Conservation (phyloP, 228 moss, liverwort and hornwort species). For the Sphagnum magellanicum region DNA sequence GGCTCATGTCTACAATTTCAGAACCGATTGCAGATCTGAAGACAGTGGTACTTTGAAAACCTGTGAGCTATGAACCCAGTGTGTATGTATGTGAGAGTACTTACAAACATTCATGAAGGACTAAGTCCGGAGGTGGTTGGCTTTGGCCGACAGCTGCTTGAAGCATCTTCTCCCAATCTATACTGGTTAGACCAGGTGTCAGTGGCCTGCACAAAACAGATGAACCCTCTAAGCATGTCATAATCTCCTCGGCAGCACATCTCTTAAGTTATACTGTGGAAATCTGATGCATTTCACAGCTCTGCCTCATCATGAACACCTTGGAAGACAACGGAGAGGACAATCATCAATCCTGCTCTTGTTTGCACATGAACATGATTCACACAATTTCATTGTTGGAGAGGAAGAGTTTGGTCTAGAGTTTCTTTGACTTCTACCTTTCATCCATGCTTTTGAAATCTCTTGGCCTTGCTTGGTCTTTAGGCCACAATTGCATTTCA, state of each 20-base stretch:
- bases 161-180: conserved; percentile 26
- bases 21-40: background rate
- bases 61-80: background rate
- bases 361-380: background rate
- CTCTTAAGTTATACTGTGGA: too few species aligned
- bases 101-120: conserved; percentile 43
- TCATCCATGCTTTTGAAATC: conserved; percentile 24
- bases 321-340: too few species aligned
- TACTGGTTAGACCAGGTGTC: conserved; percentile 19
- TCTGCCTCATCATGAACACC: too few species aligned
- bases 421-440: conserved; percentile 11
- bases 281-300: too few species aligned
- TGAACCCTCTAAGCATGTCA: too few species aligned
- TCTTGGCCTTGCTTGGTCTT: conserved; percentile 13
- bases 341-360: too few species aligned
- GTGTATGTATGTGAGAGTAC: conserved; percentile 1
- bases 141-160: conserved; percentile 17
- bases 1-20: background rate
- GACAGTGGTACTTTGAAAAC: background rate
- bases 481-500: conserved; percentile 2
- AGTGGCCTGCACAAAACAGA: conserved; percentile 12
- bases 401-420: background rate
- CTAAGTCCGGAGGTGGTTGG: conserved; percentile 17
- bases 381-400: background rate
- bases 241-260: too few species aligned